Evolutionary conservation across 345 rosid species (phyloP), one percentile per base, ranked within the genome.

Genomic region (Leavenworthia alabamica): DNA sequence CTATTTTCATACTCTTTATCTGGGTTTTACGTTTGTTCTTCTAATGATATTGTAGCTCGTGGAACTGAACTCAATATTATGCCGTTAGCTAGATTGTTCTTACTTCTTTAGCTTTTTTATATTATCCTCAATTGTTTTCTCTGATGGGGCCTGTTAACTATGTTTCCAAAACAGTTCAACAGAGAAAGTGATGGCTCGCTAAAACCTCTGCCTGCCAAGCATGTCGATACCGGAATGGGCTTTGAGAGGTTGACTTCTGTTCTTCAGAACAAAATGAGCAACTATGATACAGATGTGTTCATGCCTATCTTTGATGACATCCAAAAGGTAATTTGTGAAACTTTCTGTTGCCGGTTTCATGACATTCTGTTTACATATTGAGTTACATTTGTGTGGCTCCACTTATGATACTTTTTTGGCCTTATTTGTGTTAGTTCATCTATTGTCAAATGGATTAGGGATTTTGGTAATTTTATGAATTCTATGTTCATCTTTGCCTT

Each of bases 211-310:
- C 99, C 99, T 33, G 88, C 97, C 56, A 87, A 86, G 87, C 99
- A 93, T 81, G 99, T 93, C 66, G 99, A 93, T 69, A 93, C 96
- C 28, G 99, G 99, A 62, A 0, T 93, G 99, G 99, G 99, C 15
- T 89, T 93, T 57, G 99, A 93, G 78, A 85, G 97, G 72, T 68
- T 93, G 77, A 83, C 96, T 70, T 87, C 96, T 42, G 75, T 89
- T 58, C 90, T 93, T 52, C 99, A 93, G 75, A 84, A 85, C 75
- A 87, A 82, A 82, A 89, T 93, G 96, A 93, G 97, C 92, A 93
- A 87, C 72, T 93, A 90, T 68, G 99, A 93, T 67, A 93, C 99
- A 59, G 99, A 93, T 75, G 90, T 90, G 37, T 93, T 93, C 77
- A 8, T 84, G 74, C 99, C 96, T 61, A 83, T 93, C 60, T 93